Conservation (phyloP, 768 basidiomycete genomes). For the Mrakia gelida region DNA sequence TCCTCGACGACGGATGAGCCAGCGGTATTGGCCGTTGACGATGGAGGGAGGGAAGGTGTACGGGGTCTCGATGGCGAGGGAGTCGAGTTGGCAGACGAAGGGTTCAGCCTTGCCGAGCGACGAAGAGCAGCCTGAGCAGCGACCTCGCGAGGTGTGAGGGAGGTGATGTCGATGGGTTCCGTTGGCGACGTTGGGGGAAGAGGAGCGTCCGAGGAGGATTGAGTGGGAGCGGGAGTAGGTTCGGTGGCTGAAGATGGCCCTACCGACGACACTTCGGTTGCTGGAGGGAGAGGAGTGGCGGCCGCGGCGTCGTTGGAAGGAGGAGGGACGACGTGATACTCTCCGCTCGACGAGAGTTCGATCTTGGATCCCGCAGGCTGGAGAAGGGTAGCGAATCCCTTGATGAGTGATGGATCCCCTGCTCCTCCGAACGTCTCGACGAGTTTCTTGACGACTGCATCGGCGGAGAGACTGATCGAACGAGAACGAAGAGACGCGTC, state of each 20-base stretch:
- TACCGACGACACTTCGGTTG: too few relatives aligned
- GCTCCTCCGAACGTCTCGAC: neutral
- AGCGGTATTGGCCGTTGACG: neutral
- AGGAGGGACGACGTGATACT: neutral
- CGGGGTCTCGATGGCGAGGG: neutral
- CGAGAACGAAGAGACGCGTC: neutral
- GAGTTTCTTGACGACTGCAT: neutral
- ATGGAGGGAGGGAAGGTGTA: neutral
- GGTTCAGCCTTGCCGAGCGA: neutral
- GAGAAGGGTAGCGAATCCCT: neutral
- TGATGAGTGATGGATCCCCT: neutral
- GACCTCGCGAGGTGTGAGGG: slow-evolving; percentile 12
- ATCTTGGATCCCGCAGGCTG: neutral
- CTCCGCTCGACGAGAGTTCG: neutral
- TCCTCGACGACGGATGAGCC: neutral
- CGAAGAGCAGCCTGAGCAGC: slow-evolving; percentile 14
- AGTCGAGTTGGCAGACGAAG: neutral
- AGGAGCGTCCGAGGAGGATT: neutral
- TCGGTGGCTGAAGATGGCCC: too few relatives aligned
- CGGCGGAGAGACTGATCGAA: neutral
- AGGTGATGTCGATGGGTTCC: neutral
- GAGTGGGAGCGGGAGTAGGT: neutral
- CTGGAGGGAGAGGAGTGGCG: too few relatives aligned
- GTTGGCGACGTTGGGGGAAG: neutral
- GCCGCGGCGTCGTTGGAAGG: too few relatives aligned